Conservation (phyloP, 2,329 filamentous ascomycete species). For the Colletotrichum spinosum region DNA sequence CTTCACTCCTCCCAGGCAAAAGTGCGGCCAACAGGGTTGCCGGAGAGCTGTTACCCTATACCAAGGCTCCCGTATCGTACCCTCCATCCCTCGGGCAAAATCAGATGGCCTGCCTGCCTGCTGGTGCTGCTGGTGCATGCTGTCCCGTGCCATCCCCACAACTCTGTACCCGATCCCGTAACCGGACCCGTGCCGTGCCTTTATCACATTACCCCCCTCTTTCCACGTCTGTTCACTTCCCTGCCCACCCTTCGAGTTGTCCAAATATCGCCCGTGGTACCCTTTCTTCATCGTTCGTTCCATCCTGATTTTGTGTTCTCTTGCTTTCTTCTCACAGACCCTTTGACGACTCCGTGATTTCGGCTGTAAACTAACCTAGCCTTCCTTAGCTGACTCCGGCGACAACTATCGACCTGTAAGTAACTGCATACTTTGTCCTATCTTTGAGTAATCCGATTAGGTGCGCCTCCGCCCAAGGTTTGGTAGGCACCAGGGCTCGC, state of each 20-base stretch:
- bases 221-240: constrained; percentile 43
- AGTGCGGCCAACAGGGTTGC: too few relatives aligned
- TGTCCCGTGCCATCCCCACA: constrained; percentile 58
- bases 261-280: constrained; percentile 38
- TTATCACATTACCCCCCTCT: constrained; percentile 45
- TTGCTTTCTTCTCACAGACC: constrained; percentile 26
- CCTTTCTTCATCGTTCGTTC: constrained; percentile 42
- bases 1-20: too few relatives aligned
- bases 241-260: constrained; percentile 36
- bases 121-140: constrained; percentile 49
- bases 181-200: constrained; percentile 44
- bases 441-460: background rate
- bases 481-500: too few relatives aligned
- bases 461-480: background rate
- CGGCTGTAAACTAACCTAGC: constrained; percentile 52
- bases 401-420: constrained; percentile 72
- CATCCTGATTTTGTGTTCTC: constrained; percentile 38
- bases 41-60: too few relatives aligned
- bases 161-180: constrained; percentile 48
- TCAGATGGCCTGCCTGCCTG: too few relatives aligned
- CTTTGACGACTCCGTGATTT: constrained; percentile 41
- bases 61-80: too few relatives aligned
- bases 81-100: too few relatives aligned
- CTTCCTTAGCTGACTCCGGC: constrained; percentile 65
- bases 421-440: constrained; percentile 40